Evolutionary conservation across 1,139 yeast species (phyloP), one percentile per base, ranked within the genome.

Genomic region (Hyphopichia khmerensis): DNA sequence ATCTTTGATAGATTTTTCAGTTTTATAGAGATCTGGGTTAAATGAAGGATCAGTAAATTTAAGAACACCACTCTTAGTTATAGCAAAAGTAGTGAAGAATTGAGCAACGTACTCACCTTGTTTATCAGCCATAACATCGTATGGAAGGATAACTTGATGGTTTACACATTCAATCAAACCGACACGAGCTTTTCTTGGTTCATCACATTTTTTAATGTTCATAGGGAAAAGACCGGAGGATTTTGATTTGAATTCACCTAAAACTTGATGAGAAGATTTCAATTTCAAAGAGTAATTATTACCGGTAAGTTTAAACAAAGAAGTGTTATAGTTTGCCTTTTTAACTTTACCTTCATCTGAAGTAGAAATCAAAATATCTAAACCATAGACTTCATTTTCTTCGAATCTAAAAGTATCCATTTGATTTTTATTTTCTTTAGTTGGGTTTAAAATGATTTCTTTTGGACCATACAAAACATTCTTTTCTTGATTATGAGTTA

Each of bases 351-450:
- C 95, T 40, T 79, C 81, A 43, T 72, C 77, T 16, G 84, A 80
- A 40, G 89, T 74, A 23, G 88, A 78, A 49, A 86, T 75, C 53
- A 86, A 75, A 47, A 86, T 75, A 57, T 86, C 95, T 55, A 86
- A 71, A 40, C 93, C 95, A 60, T 80, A 86, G 36, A 86, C 93
- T 60, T 86, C 91, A 58, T 83, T 82, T 61, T 82, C 88, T 61
- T 80, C 89, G 55, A 86, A 85, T 57, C 77, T 80, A 60, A 71
- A 68, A 40, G 88, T 72, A 48, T 81, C 86, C 62, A 84, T 77
- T 59, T 78, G 84, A 51, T 65, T 65, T 64, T 77, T 80, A 71
- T 85, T 87, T 54, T 73, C 75, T 57, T 84, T 87, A 48, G 79
- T 69, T 50, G 95, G 95, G 70, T 86, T 86, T 51, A 87, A 68